phyloP scores from a whole-genome alignment of 1,284 basidiomycete genomes.

The Earliella scabrosa region DNA sequence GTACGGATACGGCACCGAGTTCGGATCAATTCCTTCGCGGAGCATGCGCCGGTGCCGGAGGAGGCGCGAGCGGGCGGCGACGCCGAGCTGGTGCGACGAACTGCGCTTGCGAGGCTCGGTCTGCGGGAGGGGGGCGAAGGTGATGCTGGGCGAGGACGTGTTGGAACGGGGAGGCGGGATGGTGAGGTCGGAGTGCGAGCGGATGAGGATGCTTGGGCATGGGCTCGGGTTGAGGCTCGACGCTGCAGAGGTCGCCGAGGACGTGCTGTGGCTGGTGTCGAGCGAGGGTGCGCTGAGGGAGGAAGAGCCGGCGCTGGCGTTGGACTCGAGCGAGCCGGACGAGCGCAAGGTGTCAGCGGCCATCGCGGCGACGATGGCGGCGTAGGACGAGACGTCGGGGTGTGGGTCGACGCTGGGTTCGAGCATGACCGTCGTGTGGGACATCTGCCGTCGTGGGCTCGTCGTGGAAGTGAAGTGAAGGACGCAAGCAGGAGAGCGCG shows the following conservation, averaged over 20 bases:
- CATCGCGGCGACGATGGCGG: constrained; percentile 15
- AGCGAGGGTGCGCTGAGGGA: constrained; percentile 4
- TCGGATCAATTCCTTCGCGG: constrained; percentile 23
- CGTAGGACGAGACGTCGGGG: constrained; percentile 8
- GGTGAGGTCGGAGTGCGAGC: constrained; percentile 16
- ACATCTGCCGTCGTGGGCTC: not conserved
- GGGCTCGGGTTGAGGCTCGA: constrained; percentile 22
- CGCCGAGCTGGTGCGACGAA: constrained; percentile 61
- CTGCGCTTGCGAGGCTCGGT: constrained; percentile 58
- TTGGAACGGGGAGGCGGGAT: constrained; percentile 14
- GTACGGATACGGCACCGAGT: constrained; percentile 21
- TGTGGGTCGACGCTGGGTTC: not conserved
- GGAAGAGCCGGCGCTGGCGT: constrained; percentile 1
- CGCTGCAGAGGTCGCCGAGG: constrained; percentile 7
- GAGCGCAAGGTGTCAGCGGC: constrained; percentile 20
- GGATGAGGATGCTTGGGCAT: constrained; percentile 24
- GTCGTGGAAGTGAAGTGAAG: not conserved
- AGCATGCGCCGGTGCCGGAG: constrained; percentile 35
- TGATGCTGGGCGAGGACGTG: constrained; percentile 42
- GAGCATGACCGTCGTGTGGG: not conserved
- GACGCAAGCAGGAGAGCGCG: not conserved
- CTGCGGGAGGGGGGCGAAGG: constrained; percentile 69
- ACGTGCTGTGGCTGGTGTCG: constrained; percentile 4
- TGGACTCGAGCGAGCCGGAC: constrained; percentile 23
- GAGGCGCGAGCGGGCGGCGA: constrained; percentile 61